Percentiles rank a stretch among this genome's conserved stretches.
Conservation (phyloP, 768 basidiomycete genomes). For the Macrocybe gigantea region DNA sequence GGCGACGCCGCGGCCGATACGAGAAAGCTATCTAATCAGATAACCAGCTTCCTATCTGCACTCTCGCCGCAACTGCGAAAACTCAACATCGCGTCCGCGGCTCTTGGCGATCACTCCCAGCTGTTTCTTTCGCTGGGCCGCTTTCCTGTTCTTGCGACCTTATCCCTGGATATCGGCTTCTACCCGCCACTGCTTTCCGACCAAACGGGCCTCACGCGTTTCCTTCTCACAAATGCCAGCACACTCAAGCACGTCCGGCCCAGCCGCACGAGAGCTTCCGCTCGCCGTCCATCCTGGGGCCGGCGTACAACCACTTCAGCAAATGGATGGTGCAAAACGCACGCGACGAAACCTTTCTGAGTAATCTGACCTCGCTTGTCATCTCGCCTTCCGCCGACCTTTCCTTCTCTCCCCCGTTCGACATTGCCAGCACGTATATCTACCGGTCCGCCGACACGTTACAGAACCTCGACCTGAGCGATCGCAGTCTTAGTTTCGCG, state of each 20-base stretch:
- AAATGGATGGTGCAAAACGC: conserved; percentile 8
- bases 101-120: conserved; percentile 7
- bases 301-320: conserved; percentile 5
- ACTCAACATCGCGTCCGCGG: conserved; percentile 7
- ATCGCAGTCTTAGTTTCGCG: conserved; percentile 6
- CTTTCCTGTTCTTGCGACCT: conserved; percentile 3
- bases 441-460: conserved; percentile 10
- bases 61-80: conserved; percentile 1
- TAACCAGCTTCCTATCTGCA: conserved; percentile 4
- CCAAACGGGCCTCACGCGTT: conserved; percentile 4
- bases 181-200: conserved; percentile 9
- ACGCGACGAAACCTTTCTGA: conserved; percentile 1
- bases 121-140: conserved; percentile 7
- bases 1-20: conserved; percentile 4
- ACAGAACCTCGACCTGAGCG: conserved; percentile 5
- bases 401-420: conserved; percentile 1
- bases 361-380: conserved; percentile 7
- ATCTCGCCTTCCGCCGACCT: conserved; percentile 7
- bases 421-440: conserved; percentile 3
- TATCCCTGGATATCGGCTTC: conserved; percentile 9
- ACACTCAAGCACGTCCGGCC: conserved; percentile 8
- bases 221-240: conserved; percentile 4
- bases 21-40: neutral
- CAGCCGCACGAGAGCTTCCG: conserved; percentile 9
- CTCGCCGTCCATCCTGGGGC: conserved; percentile 4